phyloP scores from a whole-genome alignment of 306 rosid genomes.

The Mucuna pruriens region DNA sequence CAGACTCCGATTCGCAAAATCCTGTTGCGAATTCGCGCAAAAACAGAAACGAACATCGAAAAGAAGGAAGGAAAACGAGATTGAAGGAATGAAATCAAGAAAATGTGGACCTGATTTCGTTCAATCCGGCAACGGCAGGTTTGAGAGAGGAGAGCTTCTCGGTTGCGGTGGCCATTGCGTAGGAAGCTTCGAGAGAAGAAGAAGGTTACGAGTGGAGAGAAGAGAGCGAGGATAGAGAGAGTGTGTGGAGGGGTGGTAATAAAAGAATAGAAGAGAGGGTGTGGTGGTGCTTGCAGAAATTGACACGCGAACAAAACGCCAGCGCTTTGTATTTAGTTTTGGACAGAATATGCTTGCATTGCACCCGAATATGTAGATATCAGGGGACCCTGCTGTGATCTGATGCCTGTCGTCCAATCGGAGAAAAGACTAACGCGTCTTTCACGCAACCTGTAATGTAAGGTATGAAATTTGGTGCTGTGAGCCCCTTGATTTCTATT shows the following conservation, averaged over 20 bases:
- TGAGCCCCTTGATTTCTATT: conserved; percentile 18
- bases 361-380: conserved; percentile 10
- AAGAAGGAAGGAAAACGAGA: background rate
- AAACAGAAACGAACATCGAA: background rate
- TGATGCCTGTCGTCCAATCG: conserved; percentile 18
- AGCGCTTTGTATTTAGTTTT: background rate
- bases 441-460: conserved; percentile 41
- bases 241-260: conserved; percentile 10
- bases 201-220: conserved; percentile 20
- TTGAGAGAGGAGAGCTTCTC: conserved; percentile 67
- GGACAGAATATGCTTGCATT: conserved; percentile 44
- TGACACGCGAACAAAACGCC: conserved; percentile 4
- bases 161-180: conserved; percentile 65
- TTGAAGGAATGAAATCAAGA: background rate
- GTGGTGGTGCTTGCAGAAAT: conserved; percentile 12
- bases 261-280: background rate
- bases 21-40: background rate
- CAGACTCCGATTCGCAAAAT: conserved; percentile 37
- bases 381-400: background rate
- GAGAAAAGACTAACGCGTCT: conserved; percentile 49
- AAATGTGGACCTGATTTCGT: conserved; percentile 74
- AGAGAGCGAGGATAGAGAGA: background rate
- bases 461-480: conserved; percentile 2
- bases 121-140: conserved; percentile 67
- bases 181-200: conserved; percentile 36